Percentiles rank a stretch among this genome's conserved stretches.
Conservation (phyloP, 2,329 filamentous ascomycete genomes). For the Diaporthe sp. region DNA sequence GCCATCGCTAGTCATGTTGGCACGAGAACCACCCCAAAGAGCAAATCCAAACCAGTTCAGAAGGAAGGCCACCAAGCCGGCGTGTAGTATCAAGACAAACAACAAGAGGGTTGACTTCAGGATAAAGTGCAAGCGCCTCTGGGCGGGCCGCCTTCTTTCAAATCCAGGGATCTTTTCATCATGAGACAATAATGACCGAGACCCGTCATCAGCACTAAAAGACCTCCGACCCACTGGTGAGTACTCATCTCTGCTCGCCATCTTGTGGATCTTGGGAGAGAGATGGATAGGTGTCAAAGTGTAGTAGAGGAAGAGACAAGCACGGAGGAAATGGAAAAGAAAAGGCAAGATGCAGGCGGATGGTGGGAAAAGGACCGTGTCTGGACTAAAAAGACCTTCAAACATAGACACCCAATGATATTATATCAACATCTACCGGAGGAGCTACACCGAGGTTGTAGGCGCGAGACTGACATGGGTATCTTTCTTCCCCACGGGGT, state of each 20-base stretch:
- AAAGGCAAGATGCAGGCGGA: too few species aligned
- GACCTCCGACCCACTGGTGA: neutral
- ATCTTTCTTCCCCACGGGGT: neutral
- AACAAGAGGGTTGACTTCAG: neutral
- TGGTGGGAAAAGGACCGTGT: neutral
- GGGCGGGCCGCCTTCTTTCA: neutral
- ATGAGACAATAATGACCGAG: neutral
- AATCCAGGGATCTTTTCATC: neutral
- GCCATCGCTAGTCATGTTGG: neutral
- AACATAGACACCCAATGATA: neutral
- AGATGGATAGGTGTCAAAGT: neutral
- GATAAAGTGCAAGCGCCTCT: neutral
- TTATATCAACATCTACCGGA: neutral
- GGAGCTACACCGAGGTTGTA: neutral
- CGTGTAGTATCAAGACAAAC: conserved; percentile 2
- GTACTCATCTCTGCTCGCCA: conserved; percentile 4
- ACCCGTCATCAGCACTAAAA: conserved; percentile 4
- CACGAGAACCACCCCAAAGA: neutral
- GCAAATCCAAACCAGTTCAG: neutral
- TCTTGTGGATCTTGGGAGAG: neutral
- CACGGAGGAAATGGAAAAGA: neutral
- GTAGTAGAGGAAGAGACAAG: neutral
- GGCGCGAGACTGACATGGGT: neutral
- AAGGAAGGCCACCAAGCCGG: neutral
- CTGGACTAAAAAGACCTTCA: neutral